phyloP scores from a whole-genome alignment of 2,329 filamentous ascomycete species.

The Conoideocrella luteorostrata region DNA sequence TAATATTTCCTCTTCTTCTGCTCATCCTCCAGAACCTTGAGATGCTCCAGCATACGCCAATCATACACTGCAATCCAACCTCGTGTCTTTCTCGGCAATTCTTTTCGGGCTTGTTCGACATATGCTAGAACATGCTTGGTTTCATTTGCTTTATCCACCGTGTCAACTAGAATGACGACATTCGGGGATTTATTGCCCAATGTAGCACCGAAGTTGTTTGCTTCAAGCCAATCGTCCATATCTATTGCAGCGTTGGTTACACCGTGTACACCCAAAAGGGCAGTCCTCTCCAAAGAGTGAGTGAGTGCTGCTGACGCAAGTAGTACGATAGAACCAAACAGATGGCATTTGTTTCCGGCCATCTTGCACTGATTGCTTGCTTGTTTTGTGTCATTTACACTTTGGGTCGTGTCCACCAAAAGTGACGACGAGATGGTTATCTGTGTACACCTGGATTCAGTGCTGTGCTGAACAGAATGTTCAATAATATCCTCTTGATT shows the following conservation, averaged over 20 bases:
- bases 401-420: not conserved
- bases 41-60: conserved; percentile 37
- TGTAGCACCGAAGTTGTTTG: conserved; percentile 4
- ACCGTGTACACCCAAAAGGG: conserved; percentile 37
- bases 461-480: not conserved
- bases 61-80: conserved; percentile 39
- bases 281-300: conserved; percentile 28
- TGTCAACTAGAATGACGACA: conserved; percentile 34
- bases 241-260: conserved; percentile 27
- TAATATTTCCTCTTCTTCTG: conserved; percentile 24
- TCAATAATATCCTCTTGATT: not conserved
- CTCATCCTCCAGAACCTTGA: conserved; percentile 33
- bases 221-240: conserved; percentile 27
- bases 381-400: not conserved
- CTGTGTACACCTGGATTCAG: not conserved
- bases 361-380: conserved; percentile 22
- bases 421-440: not conserved
- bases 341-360: conserved; percentile 27
- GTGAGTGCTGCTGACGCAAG: conserved; percentile 35
- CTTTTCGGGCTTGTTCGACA: conserved; percentile 24
- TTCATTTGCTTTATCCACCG: conserved; percentile 20
- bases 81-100: conserved; percentile 19
- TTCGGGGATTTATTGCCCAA: not conserved
- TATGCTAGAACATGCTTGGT: conserved; percentile 26
- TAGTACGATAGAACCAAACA: conserved; percentile 32